Evolutionary conservation across 768 basidiomycete species (phyloP).

Genomic region (Calocybe cyanea): DNA sequence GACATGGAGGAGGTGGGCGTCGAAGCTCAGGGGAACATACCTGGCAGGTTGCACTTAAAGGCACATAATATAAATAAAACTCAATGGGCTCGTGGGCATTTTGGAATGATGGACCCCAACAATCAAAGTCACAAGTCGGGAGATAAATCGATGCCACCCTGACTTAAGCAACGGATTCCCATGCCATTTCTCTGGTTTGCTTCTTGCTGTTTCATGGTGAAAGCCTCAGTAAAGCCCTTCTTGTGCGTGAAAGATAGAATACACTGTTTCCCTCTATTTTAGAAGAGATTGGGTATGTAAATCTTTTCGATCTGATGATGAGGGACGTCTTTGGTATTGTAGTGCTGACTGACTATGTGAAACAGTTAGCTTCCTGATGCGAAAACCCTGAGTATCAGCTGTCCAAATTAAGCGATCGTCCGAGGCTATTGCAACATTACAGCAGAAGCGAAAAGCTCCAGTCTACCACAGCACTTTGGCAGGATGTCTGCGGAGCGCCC

Average conservation of each 20-base stretch:
- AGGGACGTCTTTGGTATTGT: too few species aligned
- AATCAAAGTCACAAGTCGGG: slow-evolving; percentile 11
- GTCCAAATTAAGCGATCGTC: not conserved
- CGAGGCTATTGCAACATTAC: not conserved
- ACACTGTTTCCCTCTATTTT: too few species aligned
- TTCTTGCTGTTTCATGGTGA: not conserved
- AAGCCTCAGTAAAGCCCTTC: not conserved
- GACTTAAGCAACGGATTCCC: slow-evolving; percentile 2
- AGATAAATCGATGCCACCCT: slow-evolving; percentile 3
- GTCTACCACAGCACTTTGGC: too few species aligned
- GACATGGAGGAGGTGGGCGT: slow-evolving; percentile 3
- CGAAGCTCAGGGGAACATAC: slow-evolving; percentile 11
- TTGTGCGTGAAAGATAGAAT: too few species aligned
- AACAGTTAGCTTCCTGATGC: too few species aligned
- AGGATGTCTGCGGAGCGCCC: too few species aligned
- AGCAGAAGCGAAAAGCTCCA: too few species aligned
- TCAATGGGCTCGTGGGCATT: slow-evolving; percentile 7
- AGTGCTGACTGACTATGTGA: too few species aligned
- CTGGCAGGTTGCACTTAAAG: slow-evolving; percentile 5
- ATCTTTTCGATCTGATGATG: too few species aligned
- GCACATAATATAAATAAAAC: slow-evolving; percentile 4
- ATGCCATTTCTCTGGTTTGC: not conserved
- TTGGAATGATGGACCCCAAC: slow-evolving; percentile 16
- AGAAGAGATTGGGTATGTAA: too few species aligned
- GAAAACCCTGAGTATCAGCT: not conserved